phyloP scores from a whole-genome alignment of 306 rosid genomes.

The Castanea mollissima region DNA sequence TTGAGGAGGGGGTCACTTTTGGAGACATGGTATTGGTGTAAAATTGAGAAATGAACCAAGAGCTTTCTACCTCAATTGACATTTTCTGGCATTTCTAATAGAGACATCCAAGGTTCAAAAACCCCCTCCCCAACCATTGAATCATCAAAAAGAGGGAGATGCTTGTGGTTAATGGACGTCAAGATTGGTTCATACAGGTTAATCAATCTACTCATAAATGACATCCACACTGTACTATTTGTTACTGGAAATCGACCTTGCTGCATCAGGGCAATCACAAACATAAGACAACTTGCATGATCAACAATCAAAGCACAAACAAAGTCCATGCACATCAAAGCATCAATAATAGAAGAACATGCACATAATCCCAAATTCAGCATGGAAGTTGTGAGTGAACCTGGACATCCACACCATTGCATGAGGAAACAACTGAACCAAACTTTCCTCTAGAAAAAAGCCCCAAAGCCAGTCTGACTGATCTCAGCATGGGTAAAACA shows the following conservation, averaged over 20 bases:
- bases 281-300: slow-evolving; percentile 12
- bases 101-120: no score
- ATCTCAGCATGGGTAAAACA: slow-evolving; percentile 80
- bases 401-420: slow-evolving; percentile 57
- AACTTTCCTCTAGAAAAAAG: slow-evolving; percentile 50
- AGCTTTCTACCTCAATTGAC: no score
- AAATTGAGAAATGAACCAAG: neutral
- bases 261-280: neutral
- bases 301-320: neutral
- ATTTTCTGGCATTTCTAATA: no score
- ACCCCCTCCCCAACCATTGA: no score
- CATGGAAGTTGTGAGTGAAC: slow-evolving; percentile 37
- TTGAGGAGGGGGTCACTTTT: neutral
- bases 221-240: neutral
- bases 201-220: no score
- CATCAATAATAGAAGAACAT: neutral
- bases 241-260: neutral
- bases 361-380: slow-evolving; percentile 8
- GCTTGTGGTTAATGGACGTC: no score
- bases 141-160: no score
- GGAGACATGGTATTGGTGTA: neutral
- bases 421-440: slow-evolving; percentile 39
- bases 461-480: slow-evolving; percentile 68
- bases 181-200: no score
- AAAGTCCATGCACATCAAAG: slow-evolving; percentile 13